These are phyloP conservation scores for Polyporus arcularius DNA, from an alignment of 768 basidiomycete genomes.

Conservation along the genomic window DNA sequence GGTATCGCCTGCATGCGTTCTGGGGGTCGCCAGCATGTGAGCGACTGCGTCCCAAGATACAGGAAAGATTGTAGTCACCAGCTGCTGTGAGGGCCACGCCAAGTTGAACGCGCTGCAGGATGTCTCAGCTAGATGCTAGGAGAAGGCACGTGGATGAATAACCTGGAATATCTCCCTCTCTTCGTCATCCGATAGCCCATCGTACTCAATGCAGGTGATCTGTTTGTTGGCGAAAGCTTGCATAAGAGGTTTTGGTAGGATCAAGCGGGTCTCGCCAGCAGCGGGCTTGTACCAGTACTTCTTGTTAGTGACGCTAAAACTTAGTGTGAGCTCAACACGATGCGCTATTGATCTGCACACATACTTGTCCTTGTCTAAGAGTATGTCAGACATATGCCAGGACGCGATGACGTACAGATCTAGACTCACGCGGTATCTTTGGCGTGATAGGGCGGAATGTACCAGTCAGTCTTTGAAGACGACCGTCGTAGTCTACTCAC, in stretches of 20 bases:
- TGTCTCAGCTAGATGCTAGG: not conserved
- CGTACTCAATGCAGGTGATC: conserved; percentile 71
- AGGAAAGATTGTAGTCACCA: conserved; percentile 35
- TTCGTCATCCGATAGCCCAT: conserved; percentile 46
- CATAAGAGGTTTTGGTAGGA: conserved; percentile 54
- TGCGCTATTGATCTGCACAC: not conserved
- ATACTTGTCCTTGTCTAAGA: conserved; percentile 19
- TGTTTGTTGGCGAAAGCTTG: conserved; percentile 71
- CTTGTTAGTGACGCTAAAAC: conserved; percentile 37
- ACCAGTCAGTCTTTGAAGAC: not conserved
- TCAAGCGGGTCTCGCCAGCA: conserved; percentile 18
- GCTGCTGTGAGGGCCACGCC: conserved; percentile 76
- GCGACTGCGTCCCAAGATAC: not conserved
- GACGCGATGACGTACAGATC: not conserved
- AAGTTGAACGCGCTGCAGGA: conserved; percentile 65
- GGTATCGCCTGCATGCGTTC: conserved; percentile 72
- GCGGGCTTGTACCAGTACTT: conserved; percentile 52
- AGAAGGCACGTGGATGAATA: conserved; percentile 4
- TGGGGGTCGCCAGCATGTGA: conserved; percentile 17
- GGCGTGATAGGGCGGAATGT: not conserved
- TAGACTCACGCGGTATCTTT: conserved; percentile 22
- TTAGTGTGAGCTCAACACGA: not conserved
- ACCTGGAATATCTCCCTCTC: conserved; percentile 78
- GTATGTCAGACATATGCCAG: not conserved
- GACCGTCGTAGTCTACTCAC: conserved; percentile 38